A percentile compares a stretch with the other conserved stretches of the same genome.
Conservation (phyloP, 164 flowering plant genomes). For the Akebia trifoliata region DNA sequence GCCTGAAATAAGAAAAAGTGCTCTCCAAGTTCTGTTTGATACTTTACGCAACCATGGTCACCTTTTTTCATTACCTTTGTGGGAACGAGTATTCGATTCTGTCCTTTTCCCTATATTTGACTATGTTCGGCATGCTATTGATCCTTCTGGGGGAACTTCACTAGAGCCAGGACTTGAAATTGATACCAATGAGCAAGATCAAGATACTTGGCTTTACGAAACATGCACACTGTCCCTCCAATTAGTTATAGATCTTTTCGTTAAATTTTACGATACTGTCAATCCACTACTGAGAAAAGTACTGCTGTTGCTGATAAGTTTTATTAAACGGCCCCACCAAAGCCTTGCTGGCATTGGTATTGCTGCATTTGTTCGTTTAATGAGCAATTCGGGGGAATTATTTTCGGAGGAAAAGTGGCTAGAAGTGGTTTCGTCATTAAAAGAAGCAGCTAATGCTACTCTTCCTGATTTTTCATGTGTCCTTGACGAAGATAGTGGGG, state of each 20-base stretch:
- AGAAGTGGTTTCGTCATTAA: constrained; percentile 76
- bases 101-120: constrained; percentile 96
- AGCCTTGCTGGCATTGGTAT: constrained; percentile 99
- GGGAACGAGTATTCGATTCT: constrained; percentile 96
- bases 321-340: constrained; percentile 91
- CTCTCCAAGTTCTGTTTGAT: constrained; percentile 88
- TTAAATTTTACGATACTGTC: constrained; percentile 82
- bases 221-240: constrained; percentile 96
- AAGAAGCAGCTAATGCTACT: constrained; percentile 82
- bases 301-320: constrained; percentile 71
- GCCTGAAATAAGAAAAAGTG: constrained; percentile 84
- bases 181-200: constrained; percentile 67
- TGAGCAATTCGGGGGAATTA: constrained; percentile 88
- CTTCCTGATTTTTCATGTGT: constrained; percentile 75
- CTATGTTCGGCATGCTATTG: constrained; percentile 92
- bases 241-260: constrained; percentile 93
- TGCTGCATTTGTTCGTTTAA: constrained; percentile 92
- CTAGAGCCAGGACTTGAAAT: constrained; percentile 44
- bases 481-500: constrained; percentile 28
- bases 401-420: constrained; percentile 95
- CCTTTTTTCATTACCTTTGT: constrained; percentile 76
- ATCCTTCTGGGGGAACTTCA: constrained; percentile 62
- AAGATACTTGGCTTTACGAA: constrained; percentile 98
- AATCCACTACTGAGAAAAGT: constrained; percentile 84
- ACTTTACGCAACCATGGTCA: constrained; percentile 91